Evolutionary conservation across 2,329 filamentous ascomycete species (phyloP).

Genomic region (Colletotrichum australisinense): DNA sequence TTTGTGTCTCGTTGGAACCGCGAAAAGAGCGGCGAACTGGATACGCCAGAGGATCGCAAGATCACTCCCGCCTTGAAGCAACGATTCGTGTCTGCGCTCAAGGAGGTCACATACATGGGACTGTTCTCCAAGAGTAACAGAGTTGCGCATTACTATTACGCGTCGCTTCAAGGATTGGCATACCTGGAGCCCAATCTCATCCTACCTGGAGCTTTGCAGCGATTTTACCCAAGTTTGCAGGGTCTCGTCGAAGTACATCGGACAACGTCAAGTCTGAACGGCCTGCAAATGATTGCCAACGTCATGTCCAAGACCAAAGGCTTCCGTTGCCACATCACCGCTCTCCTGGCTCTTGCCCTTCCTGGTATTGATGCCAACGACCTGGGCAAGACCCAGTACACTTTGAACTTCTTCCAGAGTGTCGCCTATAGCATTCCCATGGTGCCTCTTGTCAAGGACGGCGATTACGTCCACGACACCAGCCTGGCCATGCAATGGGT

Average conservation of each 20-base stretch:
- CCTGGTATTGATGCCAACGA: constrained; percentile 99
- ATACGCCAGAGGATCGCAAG: constrained; percentile 81
- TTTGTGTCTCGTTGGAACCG: constrained; percentile 99
- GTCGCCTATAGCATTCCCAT: constrained; percentile 97
- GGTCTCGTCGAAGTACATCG: constrained; percentile 97
- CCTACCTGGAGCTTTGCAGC: constrained; percentile 90
- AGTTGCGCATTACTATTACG: constrained; percentile 91
- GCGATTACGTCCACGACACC: constrained; percentile 76
- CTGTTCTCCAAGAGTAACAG: constrained; percentile 96
- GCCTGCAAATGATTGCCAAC: constrained; percentile 90
- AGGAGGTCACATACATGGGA: constrained; percentile 97
- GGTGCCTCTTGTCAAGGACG: constrained; percentile 79
- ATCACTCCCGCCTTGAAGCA: constrained; percentile 85
- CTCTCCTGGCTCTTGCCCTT: constrained; percentile 88
- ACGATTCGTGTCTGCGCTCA: constrained; percentile 88
- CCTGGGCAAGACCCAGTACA: constrained; percentile 94
- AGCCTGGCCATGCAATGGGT: constrained; percentile 92
- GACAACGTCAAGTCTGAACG: constrained; percentile 92
- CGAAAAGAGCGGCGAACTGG: constrained; percentile 91
- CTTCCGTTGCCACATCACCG: constrained; percentile 96
- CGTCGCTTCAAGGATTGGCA: constrained; percentile 87
- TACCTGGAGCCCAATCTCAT: constrained; percentile 93
- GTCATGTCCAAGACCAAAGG: constrained; percentile 93
- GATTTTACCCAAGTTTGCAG: constrained; percentile 97
- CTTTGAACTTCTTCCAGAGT: constrained; percentile 93